Base-by-base conservation (phyloP, 1,284 basidiomycete species). In the Naganishia sp. region DNA sequence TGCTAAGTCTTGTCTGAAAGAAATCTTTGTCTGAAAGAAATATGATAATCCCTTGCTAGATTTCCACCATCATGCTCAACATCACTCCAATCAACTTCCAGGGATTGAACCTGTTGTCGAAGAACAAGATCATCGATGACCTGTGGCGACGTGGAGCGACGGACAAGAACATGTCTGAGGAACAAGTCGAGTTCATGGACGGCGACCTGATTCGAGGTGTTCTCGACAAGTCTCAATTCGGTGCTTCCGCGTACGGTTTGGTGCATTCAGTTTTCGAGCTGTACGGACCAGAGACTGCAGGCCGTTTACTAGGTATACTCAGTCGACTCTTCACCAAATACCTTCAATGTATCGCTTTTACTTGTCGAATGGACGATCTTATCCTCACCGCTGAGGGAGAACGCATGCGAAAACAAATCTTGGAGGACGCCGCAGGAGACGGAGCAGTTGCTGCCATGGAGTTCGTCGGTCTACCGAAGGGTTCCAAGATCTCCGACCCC, bases 261-360 rank as follows among this genome's bases (percentile, higher is more conserved):
- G 92, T 99, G 18, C 96, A 99, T 79, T 96, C 96, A 0, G 90
- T 96, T n/a, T 94, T 95, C 79, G 96, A 99, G 76, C 83, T 99
- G n/a, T 99, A 98, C 78, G 95, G 96, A 5, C 83, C 94, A 13
- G 88, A 90, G 69, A 82, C 87, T 21, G 95, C 96, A 10, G 96
- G 94, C 63, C 88, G 89, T 74, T 86, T 99, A 10, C 87, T 99
- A 44, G 93, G 94, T 64, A 89, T 98, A 69, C 86, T 99, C 68
- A 92, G 91, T 76, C 87, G 96, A 63, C 82, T 98, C 53, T 93
- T 99, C 79, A 98, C 96, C 64, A 98, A 97, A 78, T 98, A 92
- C 81, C 83, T 99, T 55, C 95, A 99, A 76, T 91, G 94, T 75
- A 90, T 94, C 45, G 96, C 93, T 0, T 99, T 99, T 81, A 94